Conservation (phyloP, 306 rosid species). For the Fragaria ananassa region DNA sequence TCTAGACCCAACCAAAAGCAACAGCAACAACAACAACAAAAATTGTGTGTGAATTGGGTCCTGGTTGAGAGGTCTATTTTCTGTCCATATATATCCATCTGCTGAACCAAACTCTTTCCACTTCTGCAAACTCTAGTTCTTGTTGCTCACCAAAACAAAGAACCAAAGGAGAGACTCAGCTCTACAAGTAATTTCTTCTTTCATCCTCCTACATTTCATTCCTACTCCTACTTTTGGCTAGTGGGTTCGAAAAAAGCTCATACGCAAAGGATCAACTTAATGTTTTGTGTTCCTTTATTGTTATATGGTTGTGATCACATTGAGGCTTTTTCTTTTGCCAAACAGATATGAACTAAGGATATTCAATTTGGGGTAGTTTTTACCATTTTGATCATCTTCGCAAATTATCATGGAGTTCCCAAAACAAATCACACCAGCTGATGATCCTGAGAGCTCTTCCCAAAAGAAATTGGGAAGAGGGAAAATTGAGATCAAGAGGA, state of each 20-base stretch:
- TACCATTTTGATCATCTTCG: slow-evolving; percentile 17
- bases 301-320: slow-evolving; percentile 11
- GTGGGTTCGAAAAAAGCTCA: slow-evolving; percentile 10
- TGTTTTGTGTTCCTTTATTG: neutral
- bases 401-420: slow-evolving; percentile 52
- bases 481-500: slow-evolving; percentile 80
- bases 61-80: slow-evolving; percentile 65
- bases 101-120: slow-evolving; percentile 41
- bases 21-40: slow-evolving; percentile 4
- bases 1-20: slow-evolving; percentile 4
- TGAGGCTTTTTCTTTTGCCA: slow-evolving; percentile 5
- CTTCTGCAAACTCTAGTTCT: slow-evolving; percentile 36
- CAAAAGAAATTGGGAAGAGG: slow-evolving; percentile 85
- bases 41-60: slow-evolving; percentile 30
- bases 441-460: slow-evolving; percentile 51
- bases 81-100: slow-evolving; percentile 49
- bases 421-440: slow-evolving; percentile 32
- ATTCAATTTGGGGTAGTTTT: slow-evolving; percentile 12
- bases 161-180: slow-evolving; percentile 24
- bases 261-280: slow-evolving; percentile 10
- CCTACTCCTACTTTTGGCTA: neutral
- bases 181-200: slow-evolving; percentile 21
- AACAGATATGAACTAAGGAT: neutral
- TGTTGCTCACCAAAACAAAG: slow-evolving; percentile 13
- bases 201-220: neutral